Percentiles rank a stretch among this genome's conserved stretches.
phyloP scores from a whole-genome alignment of 2,329 filamentous ascomycete species.

The Peltaster fructicola region DNA sequence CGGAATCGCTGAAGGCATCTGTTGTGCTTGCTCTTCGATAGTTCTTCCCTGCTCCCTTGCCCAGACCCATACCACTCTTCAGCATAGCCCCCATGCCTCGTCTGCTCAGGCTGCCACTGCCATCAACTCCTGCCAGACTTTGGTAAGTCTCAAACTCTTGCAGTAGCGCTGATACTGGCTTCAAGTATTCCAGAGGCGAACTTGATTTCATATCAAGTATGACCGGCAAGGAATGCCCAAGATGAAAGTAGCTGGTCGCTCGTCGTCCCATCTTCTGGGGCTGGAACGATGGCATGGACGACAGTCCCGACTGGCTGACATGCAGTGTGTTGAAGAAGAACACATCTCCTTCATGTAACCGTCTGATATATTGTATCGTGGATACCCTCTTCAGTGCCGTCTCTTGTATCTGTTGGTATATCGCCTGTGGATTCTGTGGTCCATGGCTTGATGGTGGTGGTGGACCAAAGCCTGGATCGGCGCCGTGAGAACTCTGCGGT shows the following conservation, averaged over 20 bases:
- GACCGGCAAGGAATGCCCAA: slow-evolving; percentile 78
- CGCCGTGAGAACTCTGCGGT: neutral
- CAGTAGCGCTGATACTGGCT: slow-evolving; percentile 67
- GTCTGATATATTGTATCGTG: slow-evolving; percentile 80
- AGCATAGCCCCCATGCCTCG: slow-evolving; percentile 48
- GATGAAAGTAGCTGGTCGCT: slow-evolving; percentile 81
- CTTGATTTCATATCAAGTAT: slow-evolving; percentile 75
- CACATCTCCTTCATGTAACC: slow-evolving; percentile 80
- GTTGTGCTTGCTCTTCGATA: slow-evolving; percentile 37
- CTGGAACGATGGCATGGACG: slow-evolving; percentile 72
- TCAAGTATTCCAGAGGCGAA: slow-evolving; percentile 69
- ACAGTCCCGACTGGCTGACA: slow-evolving; percentile 67
- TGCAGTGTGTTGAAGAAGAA: slow-evolving; percentile 98
- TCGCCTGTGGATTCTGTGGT: slow-evolving; percentile 30
- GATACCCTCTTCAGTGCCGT: slow-evolving; percentile 83
- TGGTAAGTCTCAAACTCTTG: slow-evolving; percentile 90
- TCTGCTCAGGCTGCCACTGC: slow-evolving; percentile 51
- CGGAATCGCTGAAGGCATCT: slow-evolving; percentile 44
- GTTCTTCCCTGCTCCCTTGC: slow-evolving; percentile 18
- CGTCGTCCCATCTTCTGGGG: slow-evolving; percentile 68
- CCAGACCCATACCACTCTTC: slow-evolving; percentile 26
- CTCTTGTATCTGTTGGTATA: slow-evolving; percentile 60
- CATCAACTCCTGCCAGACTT: slow-evolving; percentile 56
- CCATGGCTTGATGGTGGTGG: slow-evolving; percentile 1
- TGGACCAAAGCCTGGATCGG: too few relatives aligned